phyloP scores from a whole-genome alignment of 2,329 filamentous ascomycete species.

The Fusarium heterosporum region DNA sequence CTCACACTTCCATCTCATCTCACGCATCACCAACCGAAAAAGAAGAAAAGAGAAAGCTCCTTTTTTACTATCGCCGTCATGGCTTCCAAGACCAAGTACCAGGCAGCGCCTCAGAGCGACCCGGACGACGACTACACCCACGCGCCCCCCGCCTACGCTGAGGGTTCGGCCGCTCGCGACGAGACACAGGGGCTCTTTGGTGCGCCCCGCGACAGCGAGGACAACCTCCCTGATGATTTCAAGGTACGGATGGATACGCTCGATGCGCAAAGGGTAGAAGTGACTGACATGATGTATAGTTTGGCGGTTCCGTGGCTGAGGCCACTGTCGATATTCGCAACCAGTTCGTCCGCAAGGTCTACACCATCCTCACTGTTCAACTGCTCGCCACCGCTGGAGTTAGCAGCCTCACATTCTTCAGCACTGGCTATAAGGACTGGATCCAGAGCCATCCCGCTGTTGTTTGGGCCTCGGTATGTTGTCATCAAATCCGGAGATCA shows the following conservation, averaged over 20 bases:
- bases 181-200: conserved; percentile 70
- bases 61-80: conserved; percentile 56
- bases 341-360: conserved; percentile 97
- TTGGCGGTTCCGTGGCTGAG: conserved; percentile 92
- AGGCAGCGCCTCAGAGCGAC: conserved; percentile 85
- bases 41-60: neutral
- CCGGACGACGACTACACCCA: conserved; percentile 84
- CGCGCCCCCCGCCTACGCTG: conserved; percentile 82
- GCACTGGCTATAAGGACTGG: conserved; percentile 81
- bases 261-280: neutral
- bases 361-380: conserved; percentile 96
- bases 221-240: conserved; percentile 97
- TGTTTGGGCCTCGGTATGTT: conserved; percentile 81
- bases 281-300: conserved; percentile 62
- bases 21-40: neutral
- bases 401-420: conserved; percentile 89
- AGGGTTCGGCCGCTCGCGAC: conserved; percentile 67
- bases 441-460: conserved; percentile 86
- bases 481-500: neutral
- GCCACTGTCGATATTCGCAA: conserved; percentile 95
- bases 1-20: neutral
- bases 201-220: conserved; percentile 80
- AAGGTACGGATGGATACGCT: conserved; percentile 67
- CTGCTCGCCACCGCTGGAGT: conserved; percentile 85
- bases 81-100: conserved; percentile 84